Percentiles rank a stretch among this genome's conserved stretches.
Evolutionary conservation across 2,329 filamentous ascomycete genomes (phyloP).

Genomic region (Sphaceloma murrayae): DNA sequence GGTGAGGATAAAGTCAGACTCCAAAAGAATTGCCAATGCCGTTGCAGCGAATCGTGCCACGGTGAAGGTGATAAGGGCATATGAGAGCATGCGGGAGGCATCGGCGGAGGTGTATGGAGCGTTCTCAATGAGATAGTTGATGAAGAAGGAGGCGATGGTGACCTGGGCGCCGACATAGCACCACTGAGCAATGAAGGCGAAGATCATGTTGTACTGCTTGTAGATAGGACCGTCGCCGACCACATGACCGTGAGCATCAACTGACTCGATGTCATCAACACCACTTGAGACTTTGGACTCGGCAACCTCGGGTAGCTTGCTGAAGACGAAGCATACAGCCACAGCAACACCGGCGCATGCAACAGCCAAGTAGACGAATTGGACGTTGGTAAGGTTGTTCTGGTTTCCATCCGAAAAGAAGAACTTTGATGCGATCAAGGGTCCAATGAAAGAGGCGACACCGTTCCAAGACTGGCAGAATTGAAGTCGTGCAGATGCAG

Average conservation of each 20-base stretch:
- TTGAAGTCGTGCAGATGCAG: constrained; percentile 31
- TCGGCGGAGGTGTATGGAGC: constrained; percentile 24
- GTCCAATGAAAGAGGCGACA: constrained; percentile 33
- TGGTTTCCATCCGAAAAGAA: constrained; percentile 30
- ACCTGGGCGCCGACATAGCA: constrained; percentile 34
- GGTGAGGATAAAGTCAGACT: constrained; percentile 31
- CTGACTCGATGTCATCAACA: constrained; percentile 25
- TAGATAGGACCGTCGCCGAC: constrained; percentile 28
- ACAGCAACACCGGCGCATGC: constrained; percentile 30
- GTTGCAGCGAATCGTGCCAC: constrained; percentile 34
- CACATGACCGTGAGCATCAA: constrained; percentile 21
- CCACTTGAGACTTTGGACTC: constrained; percentile 23
- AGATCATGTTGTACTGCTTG: constrained; percentile 35
- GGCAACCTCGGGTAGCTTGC: constrained; percentile 31
- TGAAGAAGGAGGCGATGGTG: constrained; percentile 31
- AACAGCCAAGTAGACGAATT: constrained; percentile 34
- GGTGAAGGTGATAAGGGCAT: constrained; percentile 33
- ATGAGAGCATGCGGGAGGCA: constrained; percentile 32
- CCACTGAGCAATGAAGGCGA: constrained; percentile 31
- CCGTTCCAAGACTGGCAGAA: constrained; percentile 34
- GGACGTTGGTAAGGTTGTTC: constrained; percentile 30
- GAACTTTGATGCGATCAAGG: constrained; percentile 32
- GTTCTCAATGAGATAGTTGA: constrained; percentile 33
- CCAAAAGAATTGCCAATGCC: constrained; percentile 28
- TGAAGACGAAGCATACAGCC: constrained; percentile 30